These are phyloP conservation scores for Populus deltoides DNA, from an alignment of 345 rosid species.

Conservation along the genomic window DNA sequence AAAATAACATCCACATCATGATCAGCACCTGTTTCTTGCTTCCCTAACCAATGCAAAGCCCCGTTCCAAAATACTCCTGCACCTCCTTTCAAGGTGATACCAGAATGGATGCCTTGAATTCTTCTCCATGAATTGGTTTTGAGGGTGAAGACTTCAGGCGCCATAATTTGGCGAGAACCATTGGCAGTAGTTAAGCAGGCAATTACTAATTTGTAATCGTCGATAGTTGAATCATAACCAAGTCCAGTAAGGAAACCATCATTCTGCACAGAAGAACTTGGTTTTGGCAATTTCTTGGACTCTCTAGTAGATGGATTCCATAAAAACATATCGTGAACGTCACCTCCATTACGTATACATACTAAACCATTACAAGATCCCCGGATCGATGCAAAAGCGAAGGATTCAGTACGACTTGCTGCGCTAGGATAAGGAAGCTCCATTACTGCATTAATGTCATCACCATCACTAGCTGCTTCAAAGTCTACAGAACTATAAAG, in stretches of 20 bases:
- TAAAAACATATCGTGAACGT: constrained; percentile 16
- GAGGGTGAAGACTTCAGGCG: constrained; percentile 18
- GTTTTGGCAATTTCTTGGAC: constrained; percentile 25
- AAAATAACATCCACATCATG: constrained; percentile 6
- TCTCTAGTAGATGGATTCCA: constrained; percentile 39
- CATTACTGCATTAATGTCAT: not conserved
- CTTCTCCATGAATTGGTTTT: constrained; percentile 27
- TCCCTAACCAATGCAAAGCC: constrained; percentile 30
- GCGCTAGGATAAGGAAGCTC: not conserved
- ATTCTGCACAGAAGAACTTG: constrained; percentile 1
- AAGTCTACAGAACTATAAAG: constrained; percentile 26
- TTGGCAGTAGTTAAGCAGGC: not conserved
- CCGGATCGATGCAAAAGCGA: constrained; percentile 11
- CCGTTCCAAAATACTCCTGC: constrained; percentile 28
- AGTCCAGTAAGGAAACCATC: constrained; percentile 19
- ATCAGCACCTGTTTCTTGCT: not conserved
- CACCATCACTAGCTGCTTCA: not conserved
- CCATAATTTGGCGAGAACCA: not conserved
- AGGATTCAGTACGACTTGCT: not conserved
- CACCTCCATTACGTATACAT: constrained; percentile 21
- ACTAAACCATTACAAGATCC: constrained; percentile 44
- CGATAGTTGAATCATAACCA: constrained; percentile 31
- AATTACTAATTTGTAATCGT: constrained; percentile 30
- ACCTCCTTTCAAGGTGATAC: not conserved
- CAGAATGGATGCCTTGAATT: constrained; percentile 12